A percentile compares a stretch with the other conserved stretches of the same genome.
These are phyloP conservation scores for Penicillium parvum DNA, from an alignment of 495 filamentous ascomycete species.

Conservation along the genomic window DNA sequence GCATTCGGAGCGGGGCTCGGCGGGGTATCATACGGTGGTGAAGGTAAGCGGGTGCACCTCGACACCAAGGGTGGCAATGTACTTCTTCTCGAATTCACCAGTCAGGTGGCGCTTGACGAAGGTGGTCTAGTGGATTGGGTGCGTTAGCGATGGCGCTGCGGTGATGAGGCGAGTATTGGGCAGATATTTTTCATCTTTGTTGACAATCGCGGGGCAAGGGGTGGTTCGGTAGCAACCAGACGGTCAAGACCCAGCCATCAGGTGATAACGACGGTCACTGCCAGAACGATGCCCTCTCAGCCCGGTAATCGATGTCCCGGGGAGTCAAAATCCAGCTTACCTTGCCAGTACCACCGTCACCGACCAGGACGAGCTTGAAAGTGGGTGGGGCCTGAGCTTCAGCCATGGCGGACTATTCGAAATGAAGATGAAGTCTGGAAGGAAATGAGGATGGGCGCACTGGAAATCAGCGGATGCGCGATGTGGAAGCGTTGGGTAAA, in stretches of 20 bases:
- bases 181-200: constrained; percentile 29
- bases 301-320: constrained; percentile 3
- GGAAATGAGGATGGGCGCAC: constrained; percentile 1
- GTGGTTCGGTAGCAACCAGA: constrained; percentile 6
- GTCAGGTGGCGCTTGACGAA: constrained; percentile 99
- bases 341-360: constrained; percentile 99
- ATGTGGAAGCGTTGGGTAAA: neutral
- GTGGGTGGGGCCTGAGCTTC: constrained; percentile 59
- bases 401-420: constrained; percentile 54
- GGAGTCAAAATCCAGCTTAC: constrained; percentile 46
- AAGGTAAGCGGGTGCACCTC: constrained; percentile 96
- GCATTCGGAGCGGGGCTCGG: constrained; percentile 31
- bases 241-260: constrained; percentile 1
- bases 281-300: neutral
- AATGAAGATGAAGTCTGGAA: constrained; percentile 1
- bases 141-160: constrained; percentile 26
- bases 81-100: constrained; percentile 99
- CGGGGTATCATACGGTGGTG: constrained; percentile 79
- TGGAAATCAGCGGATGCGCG: constrained; percentile 4
- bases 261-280: constrained; percentile 1
- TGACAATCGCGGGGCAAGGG: constrained; percentile 29
- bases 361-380: constrained; percentile 99
- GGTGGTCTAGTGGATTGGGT: constrained; percentile 68
- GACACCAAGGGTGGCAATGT: constrained; percentile 98
- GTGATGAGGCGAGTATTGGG: constrained; percentile 21